Evolutionary conservation across 345 rosid genomes (phyloP), one percentile per base, ranked within the genome.

Genomic region (Raphanus sativus): DNA sequence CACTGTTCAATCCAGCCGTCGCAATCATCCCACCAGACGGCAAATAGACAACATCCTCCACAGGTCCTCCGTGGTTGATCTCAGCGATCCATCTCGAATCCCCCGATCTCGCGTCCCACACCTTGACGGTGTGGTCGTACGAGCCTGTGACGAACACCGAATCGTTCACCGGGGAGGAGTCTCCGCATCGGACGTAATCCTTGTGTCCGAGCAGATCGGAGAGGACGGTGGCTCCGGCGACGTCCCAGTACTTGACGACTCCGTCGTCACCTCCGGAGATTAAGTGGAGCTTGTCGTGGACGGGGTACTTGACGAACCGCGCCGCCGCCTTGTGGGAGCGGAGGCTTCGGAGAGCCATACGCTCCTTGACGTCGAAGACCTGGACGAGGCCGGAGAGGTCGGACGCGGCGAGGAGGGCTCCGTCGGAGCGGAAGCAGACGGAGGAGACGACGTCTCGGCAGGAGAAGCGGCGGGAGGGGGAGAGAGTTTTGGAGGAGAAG

Each of bases 191-290:
- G 4, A 92, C 98, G 58, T 95, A 95, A 75, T 95, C 99, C 80
- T 86, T 92, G 65, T 95, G 99, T 16, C 98, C 98, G 17, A 78
- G 0, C 28, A 95, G 76, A 76, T 95, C 85, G 74, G 81, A 73
- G 2, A 92, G 76, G 68, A 87, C 88, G 11, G 70, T 86, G 75
- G 83, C 87, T 1, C 85, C 91, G 1, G 94, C 91, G 24, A 94
- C 98, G 69, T 94, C 99, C 99, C 98, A 94, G 64, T 89, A 94
- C 76, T 94, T 94, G 17, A 94, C 99, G 2, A 94, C 69, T 3
- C 87, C 90, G 40, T 95, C 99, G 64, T 95, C 99, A 0, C 99
- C 97, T 21, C 98, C 98, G 0, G 99, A 92, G 2, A 95, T 82
- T 67, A 95, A 77, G 73, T 90, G 99, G 26, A 92, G 91, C 89